phyloP scores from a whole-genome alignment of 2,329 filamentous ascomycete genomes.

The Akanthomyces lecanii region DNA sequence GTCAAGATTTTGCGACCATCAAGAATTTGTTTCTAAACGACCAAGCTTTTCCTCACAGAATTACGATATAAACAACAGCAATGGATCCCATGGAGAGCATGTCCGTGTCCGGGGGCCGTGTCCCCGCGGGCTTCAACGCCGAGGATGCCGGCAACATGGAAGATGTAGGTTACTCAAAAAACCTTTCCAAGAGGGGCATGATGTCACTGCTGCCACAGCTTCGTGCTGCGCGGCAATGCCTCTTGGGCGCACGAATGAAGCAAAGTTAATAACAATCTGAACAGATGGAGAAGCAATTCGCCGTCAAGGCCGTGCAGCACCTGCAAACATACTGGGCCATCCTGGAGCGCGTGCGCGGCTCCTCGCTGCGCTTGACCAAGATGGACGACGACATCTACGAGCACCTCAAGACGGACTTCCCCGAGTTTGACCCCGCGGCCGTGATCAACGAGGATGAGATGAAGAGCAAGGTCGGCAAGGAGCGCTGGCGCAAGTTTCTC shows the following conservation, averaged over 20 bases:
- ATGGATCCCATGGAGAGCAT: slow-evolving; percentile 40
- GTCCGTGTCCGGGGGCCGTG: slow-evolving; percentile 26
- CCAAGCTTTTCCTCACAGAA: neutral
- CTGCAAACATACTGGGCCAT: slow-evolving; percentile 97
- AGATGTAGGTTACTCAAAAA: slow-evolving; percentile 43
- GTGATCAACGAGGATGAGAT: slow-evolving; percentile 88
- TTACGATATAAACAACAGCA: slow-evolving; percentile 12
- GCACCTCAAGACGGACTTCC: slow-evolving; percentile 83
- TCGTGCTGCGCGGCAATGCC: slow-evolving; percentile 1
- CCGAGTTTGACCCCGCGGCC: slow-evolving; percentile 79
- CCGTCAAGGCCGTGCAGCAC: slow-evolving; percentile 94
- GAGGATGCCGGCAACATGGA: slow-evolving; percentile 52
- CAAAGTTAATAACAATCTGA: neutral
- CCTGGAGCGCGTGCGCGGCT: slow-evolving; percentile 84
- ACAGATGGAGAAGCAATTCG: slow-evolving; percentile 98
- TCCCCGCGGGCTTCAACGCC: slow-evolving; percentile 57
- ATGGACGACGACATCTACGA: slow-evolving; percentile 92
- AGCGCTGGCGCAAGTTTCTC: slow-evolving; percentile 92
- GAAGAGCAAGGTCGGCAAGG: slow-evolving; percentile 97
- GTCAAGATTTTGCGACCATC: slow-evolving; percentile 15
- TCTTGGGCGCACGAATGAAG: neutral
- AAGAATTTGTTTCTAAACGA: neutral
- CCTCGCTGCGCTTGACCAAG: slow-evolving; percentile 84
- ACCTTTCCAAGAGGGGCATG: neutral
- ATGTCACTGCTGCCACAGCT: slow-evolving; percentile 6